Evolutionary conservation across 352 stramenopile genomes (phyloP).

Genomic region (Phytophthora syringae): DNA sequence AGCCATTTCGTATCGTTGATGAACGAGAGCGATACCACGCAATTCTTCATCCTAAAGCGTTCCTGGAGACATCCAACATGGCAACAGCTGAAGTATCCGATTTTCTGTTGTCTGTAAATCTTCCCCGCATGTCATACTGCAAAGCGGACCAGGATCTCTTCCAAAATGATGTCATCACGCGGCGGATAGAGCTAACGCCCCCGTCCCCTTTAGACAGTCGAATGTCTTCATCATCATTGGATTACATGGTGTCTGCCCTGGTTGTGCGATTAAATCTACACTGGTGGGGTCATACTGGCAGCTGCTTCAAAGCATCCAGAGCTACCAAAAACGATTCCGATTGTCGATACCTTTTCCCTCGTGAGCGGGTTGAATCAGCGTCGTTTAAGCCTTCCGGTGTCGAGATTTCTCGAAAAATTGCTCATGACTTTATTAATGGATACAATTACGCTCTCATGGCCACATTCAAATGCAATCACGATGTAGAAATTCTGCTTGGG

Average conservation of each 20-base stretch:
- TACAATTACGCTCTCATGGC: neutral
- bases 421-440: slow-evolving; percentile 5
- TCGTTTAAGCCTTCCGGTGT: too few relatives aligned
- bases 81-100: neutral
- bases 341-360: too few relatives aligned
- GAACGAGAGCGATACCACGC: neutral
- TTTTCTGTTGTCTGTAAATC: neutral
- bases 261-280: slow-evolving; percentile 2
- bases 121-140: neutral
- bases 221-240: neutral
- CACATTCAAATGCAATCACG: neutral
- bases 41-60: neutral
- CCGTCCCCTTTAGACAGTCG: neutral
- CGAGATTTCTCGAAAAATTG: too few relatives aligned
- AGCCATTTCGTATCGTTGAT: neutral
- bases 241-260: too few relatives aligned
- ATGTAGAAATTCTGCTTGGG: neutral
- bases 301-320: too few relatives aligned
- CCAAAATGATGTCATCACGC: neutral
- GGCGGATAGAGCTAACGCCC: neutral
- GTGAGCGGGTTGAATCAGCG: too few relatives aligned
- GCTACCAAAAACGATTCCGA: too few relatives aligned
- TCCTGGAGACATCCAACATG: neutral
- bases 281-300: slow-evolving; percentile 1
- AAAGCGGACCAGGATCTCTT: neutral